A percentile compares a stretch with the other conserved stretches of the same genome.
Conservation (phyloP, 768 basidiomycete genomes). For the Kondoa subrosea region DNA sequence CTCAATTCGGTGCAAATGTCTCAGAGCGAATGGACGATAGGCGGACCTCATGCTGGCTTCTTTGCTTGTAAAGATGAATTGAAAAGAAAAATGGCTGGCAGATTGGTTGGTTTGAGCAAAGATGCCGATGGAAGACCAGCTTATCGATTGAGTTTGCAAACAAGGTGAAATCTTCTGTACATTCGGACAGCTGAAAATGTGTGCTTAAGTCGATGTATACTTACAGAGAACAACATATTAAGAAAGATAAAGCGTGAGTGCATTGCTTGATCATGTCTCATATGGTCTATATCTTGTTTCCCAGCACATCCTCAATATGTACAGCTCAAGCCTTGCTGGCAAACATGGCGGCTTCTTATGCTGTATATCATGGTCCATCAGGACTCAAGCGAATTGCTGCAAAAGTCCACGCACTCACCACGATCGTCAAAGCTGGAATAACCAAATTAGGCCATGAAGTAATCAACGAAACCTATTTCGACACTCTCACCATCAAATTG, state of each 20-base stretch:
- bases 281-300: constrained; percentile 97
- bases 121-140: constrained; percentile 71
- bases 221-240: constrained; percentile 43
- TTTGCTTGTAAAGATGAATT: constrained; percentile 81
- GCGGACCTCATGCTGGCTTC: constrained; percentile 93
- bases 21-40: constrained; percentile 84
- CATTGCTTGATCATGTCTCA: too few relatives aligned
- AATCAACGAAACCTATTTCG: constrained; percentile 63
- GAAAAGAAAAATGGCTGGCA: constrained; percentile 97
- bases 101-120: constrained; percentile 75
- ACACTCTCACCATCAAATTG: constrained; percentile 57
- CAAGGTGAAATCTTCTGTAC: too few relatives aligned
- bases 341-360: constrained; percentile 84
- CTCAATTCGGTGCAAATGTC: constrained; percentile 91
- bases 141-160: constrained; percentile 84
- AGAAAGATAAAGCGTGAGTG: constrained; percentile 6
- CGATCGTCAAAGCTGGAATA: constrained; percentile 51
- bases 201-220: too few relatives aligned
- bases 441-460: constrained; percentile 51
- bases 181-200: too few relatives aligned
- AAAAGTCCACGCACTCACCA: constrained; percentile 77
- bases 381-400: constrained; percentile 69
- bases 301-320: constrained; percentile 94
- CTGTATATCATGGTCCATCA: constrained; percentile 82
- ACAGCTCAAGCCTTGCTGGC: constrained; percentile 94